Percentiles rank a stretch among this genome's conserved stretches.
Conservation (phyloP, 1,139 yeast genomes). For the Suhomyces anneliseae region DNA sequence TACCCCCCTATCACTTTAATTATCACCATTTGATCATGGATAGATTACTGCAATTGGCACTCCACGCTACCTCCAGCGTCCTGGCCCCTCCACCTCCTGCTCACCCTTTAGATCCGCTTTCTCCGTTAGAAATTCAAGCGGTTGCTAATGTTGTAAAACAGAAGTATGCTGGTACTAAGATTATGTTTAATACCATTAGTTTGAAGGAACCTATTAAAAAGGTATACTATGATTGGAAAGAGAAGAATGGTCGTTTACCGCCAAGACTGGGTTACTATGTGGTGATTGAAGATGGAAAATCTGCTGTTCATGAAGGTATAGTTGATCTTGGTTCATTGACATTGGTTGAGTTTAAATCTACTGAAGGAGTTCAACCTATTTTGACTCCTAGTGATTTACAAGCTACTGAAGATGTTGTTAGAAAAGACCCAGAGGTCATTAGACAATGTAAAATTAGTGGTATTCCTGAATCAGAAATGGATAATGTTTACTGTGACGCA, state of each 20-base stretch:
- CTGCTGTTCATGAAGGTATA: slow-evolving; percentile 69
- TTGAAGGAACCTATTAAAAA: slow-evolving; percentile 69
- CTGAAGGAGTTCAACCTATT: slow-evolving; percentile 70
- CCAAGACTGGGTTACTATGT: slow-evolving; percentile 70
- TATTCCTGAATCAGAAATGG: slow-evolving; percentile 63
- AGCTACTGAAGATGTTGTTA: slow-evolving; percentile 61
- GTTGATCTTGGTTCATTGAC: slow-evolving; percentile 54
- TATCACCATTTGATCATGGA: slow-evolving; percentile 42
- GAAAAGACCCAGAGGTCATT: slow-evolving; percentile 68
- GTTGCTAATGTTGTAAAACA: slow-evolving; percentile 46
- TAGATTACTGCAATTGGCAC: slow-evolving; percentile 64
- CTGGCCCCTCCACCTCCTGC: slow-evolving; percentile 52
- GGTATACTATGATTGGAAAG: slow-evolving; percentile 65
- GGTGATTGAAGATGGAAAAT: slow-evolving; percentile 55
- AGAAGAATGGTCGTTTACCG: slow-evolving; percentile 58
- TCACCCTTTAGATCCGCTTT: slow-evolving; percentile 75
- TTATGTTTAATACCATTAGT: slow-evolving; percentile 67
- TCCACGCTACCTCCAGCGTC: slow-evolving; percentile 57
- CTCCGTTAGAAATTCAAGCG: slow-evolving; percentile 54
- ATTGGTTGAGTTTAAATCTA: slow-evolving; percentile 47
- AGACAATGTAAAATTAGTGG: slow-evolving; percentile 74
- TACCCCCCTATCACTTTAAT: background rate
- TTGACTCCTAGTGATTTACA: slow-evolving; percentile 69
- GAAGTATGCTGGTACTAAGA: slow-evolving; percentile 44
- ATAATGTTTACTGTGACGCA: slow-evolving; percentile 75